Evolutionary conservation across 1,139 yeast species (phyloP), one percentile per base, ranked within the genome.

Genomic region (Martiniozyma asiatica): DNA sequence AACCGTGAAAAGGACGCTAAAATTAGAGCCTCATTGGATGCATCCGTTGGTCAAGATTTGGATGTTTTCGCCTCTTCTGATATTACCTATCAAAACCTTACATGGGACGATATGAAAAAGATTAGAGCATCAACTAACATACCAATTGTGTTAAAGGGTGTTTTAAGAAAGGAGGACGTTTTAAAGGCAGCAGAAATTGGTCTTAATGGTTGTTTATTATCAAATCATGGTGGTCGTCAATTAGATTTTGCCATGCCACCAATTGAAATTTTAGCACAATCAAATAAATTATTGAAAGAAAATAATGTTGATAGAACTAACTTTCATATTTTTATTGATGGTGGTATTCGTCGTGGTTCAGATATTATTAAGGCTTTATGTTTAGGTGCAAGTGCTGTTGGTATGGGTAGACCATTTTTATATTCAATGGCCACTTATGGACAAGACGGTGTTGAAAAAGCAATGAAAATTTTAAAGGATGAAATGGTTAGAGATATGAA

Each of bases 191-290:
- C 70, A 6, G 68, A 71, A 38, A 48, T 65, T 36, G 76, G 76
- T 0, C 63, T 71, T 28, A 70, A 68, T 25, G 81, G 80, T 7
- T 63, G 75, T 24, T 66, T 77, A 1, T 47, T 77, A 20, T 74
- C 84, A 6, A 76, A 76, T 44, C 85, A 77, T 48, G 87, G 87
- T 35, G 87, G 87, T 31, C 58, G 87, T 40, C 85, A 77, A 47
- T 55, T 77, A 35, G 87, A 77, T 43, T 74, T 64, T 42, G 59
- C 80, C 1, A 65, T 69, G 44, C 74, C 82, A 0, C 81, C 85
- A 8, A 57, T 77, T 20, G 84, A 77, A 49, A 70, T 75, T 2
- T 56, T 77, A 28, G 75, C 77, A 1, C 81, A 75, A 44, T 64
- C 73, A 12, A 68, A 65, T 58, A 78, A 78, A 13, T 49, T 60